Conservation (phyloP, 257 asterid genomes). For the Capsicum pubescens region DNA sequence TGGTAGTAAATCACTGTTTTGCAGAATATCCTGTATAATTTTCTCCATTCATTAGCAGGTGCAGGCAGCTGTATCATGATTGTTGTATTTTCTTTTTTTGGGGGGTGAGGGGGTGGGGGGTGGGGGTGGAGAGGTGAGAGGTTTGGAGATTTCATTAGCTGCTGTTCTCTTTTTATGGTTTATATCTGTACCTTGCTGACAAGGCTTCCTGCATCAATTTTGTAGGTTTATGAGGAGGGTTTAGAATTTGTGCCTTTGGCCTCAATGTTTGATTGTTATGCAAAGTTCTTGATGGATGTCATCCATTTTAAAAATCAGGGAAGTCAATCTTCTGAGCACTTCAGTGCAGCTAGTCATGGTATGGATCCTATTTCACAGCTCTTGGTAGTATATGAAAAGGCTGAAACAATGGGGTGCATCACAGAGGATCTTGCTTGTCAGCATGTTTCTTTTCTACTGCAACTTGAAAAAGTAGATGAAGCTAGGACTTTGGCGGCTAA, state of each 20-base stretch:
- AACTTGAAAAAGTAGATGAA: constrained; percentile 59
- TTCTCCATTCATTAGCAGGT: neutral
- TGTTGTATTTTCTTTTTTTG: too few species aligned
- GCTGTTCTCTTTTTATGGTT: constrained; percentile 10
- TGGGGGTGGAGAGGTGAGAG: neutral
- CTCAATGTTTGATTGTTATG: constrained; percentile 57
- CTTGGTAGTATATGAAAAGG: constrained; percentile 67
- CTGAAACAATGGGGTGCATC: constrained; percentile 62
- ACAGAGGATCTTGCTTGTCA: constrained; percentile 79
- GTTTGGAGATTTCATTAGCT: neutral
- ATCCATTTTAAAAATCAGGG: constrained; percentile 38
- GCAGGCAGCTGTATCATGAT: neutral
- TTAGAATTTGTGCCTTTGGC: constrained; percentile 60
- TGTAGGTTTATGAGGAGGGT: constrained; percentile 87
- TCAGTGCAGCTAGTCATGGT: constrained; percentile 37
- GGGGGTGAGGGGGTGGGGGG: too few species aligned
- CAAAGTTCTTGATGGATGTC: constrained; percentile 68
- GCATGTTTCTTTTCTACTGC: constrained; percentile 68
- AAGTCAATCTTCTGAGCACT: constrained; percentile 41
- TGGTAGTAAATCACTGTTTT: neutral
- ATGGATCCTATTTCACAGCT: constrained; percentile 66
- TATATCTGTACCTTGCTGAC: neutral
- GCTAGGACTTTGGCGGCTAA: constrained; percentile 62
- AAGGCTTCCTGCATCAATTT: constrained; percentile 21
- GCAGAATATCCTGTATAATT: neutral